These are phyloP conservation scores for Candida odintsovae DNA, from an alignment of 805 yeast genomes.

Conservation along the genomic window DNA sequence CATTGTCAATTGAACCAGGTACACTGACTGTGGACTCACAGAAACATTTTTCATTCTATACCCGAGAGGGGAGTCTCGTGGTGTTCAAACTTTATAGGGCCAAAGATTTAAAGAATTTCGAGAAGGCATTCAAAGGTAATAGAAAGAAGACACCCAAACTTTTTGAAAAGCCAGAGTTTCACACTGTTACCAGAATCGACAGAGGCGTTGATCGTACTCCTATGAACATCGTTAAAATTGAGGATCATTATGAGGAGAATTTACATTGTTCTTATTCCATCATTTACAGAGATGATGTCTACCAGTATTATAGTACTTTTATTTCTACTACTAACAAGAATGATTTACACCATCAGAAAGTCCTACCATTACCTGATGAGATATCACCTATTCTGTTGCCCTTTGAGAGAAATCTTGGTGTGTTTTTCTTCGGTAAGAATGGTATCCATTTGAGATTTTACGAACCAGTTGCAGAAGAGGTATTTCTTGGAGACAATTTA, in stretches of 20 bases:
- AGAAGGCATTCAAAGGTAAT: conserved; percentile 7
- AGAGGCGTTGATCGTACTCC: conserved; percentile 13
- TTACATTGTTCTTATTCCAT: not conserved
- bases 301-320: conserved; percentile 2
- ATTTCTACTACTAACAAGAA: not conserved
- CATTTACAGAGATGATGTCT: conserved; percentile 5
- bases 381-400: not conserved
- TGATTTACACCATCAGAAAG: not conserved
- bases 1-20: conserved; percentile 7
- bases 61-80: conserved; percentile 14
- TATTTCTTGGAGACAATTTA: not conserved
- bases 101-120: conserved; percentile 12
- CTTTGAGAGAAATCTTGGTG: conserved; percentile 2
- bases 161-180: conserved; percentile 9
- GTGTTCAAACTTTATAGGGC: conserved; percentile 8
- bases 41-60: conserved; percentile 10
- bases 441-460: not conserved
- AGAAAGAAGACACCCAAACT: conserved; percentile 3
- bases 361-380: not conserved
- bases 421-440: not conserved
- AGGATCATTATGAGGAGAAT: conserved; percentile 7
- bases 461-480: not conserved
- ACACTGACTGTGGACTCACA: conserved; percentile 12
- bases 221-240: conserved; percentile 10
- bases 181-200: conserved; percentile 11